Evolutionary conservation across 1,284 basidiomycete genomes (phyloP), one percentile per base, ranked within the genome.

Genomic region (Tausonia pullulans): DNA sequence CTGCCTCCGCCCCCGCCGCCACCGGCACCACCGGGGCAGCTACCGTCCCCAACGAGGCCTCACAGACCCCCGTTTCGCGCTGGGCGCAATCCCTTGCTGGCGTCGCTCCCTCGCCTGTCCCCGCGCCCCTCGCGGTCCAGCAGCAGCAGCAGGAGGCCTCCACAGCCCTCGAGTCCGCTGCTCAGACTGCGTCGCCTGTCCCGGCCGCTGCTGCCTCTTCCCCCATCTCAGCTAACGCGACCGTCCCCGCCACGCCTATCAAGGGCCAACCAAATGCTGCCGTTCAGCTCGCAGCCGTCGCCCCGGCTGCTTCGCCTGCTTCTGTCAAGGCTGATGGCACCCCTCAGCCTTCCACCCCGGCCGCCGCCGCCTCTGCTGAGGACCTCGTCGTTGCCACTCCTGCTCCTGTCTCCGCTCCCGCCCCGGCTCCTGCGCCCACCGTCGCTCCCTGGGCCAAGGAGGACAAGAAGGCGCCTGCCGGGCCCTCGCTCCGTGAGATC

Each of bases 401-500:
- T 44, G 27, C 67, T 40, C 56, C 59, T 14, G 56, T 64, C 27
- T 13, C 60, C 4, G 54, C 61, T 51, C 64, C 70, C 41, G 55
- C 61, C 8, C 52, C 66, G 53, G 61, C 69, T 1, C 44, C 70
- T 11, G 63, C 71, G 4, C 66, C 72, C 43, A 74, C 74, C 63
- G 68, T 71, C 27, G 77, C 75, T 10, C 76, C 75, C 4, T 77
- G 74, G 73, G 74, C 75, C 13, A 60, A 62, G 59, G 72, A 75
- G 60, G 74, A 76, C 43, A 73, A 74, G 48, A 84, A 83, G 73
- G 73, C 78, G 0, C 74, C 77, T 16, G 70, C 75, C 3, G 78
- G 84, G n/a, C 79, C 85, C 43, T 89, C 88, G 69, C 79, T 98
- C 60, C 86, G 93, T 64, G 92, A 98, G 71, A 98, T 99, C 65